Evolutionary conservation across 2,329 filamentous ascomycete species (phyloP), one percentile per base, ranked within the genome.

Genomic region (Pseudogymnoascus sp.): DNA sequence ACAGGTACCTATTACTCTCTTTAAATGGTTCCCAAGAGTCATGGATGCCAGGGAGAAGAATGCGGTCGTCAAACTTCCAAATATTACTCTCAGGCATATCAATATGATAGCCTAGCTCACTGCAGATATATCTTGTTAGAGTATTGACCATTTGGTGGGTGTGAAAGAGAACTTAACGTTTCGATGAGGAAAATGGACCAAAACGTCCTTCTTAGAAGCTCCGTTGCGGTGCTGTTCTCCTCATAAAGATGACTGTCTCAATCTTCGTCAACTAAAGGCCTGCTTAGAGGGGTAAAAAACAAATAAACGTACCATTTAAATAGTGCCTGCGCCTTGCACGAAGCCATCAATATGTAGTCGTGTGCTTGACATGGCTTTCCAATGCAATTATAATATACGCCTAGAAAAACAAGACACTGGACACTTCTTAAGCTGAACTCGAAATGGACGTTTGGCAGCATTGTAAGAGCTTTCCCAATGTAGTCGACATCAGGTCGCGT

Each of bases 101-200:
- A 7, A 73, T 67, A 26, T 72, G 71, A 7, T 68, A 68, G 11
- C 62, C 64, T 4, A 73, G 65, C 62, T 73, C 71, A 61, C 68
- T 66, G 19, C 38, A 42, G 7, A 19, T 5, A 42, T 19, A 42
- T 21, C 10, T 19, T 21, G 38, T 42, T 42, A 42, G 38, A 23
- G 31, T 23, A 11, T 17, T 31, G 33, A 2, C 40, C 60, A 35
- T 31, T 53, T 60, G 42, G 26, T 35, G 13, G 21, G 59, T 38
- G 15, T 23, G 26, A 11, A 15, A 50, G 31, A 61, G n/a, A 21
- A 17, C 26, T 26, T 21, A 50, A 61, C 59, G 33, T 70, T 65
- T 73, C 71, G 9, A 72, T 65, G 44, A 73, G 66, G 15, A 72
- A 61, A 15, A 68, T 65, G 7, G 69, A 65, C 68, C 71, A 72